Evolutionary conservation across 306 rosid genomes (phyloP).

Genomic region (Vigna angularis): DNA sequence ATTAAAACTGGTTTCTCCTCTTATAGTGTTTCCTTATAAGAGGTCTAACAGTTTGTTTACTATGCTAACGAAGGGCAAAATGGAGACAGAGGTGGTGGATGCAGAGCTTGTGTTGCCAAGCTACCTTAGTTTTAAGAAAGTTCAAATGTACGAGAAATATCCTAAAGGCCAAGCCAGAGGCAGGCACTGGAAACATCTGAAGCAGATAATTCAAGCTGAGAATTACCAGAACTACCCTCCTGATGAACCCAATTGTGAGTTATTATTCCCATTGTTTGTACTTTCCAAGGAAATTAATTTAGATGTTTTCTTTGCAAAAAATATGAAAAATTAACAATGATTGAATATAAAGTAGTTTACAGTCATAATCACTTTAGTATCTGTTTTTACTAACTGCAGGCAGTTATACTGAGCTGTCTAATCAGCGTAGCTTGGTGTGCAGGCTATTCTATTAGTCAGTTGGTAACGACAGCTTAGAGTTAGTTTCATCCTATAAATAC

Average conservation of each 20-base stretch:
- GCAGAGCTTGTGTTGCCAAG: slow-evolving; percentile 87
- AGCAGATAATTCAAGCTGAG: slow-evolving; percentile 95
- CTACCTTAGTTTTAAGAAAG: slow-evolving; percentile 75
- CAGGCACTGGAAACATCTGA: slow-evolving; percentile 95
- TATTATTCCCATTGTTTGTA: neutral
- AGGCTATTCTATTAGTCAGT: too few species aligned
- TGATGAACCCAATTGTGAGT: slow-evolving; percentile 82
- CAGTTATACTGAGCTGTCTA: too few species aligned
- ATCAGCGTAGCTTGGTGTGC: too few species aligned
- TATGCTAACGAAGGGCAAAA: slow-evolving; percentile 43
- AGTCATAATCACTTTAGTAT: too few species aligned
- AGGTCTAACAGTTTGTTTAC: neutral
- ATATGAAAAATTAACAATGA: neutral
- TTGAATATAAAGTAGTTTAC: too few species aligned
- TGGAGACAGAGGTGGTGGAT: slow-evolving; percentile 79
- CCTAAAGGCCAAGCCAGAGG: slow-evolving; percentile 94
- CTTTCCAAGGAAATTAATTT: neutral
- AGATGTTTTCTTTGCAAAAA: neutral
- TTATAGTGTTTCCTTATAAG: too few species aligned
- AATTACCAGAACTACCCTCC: slow-evolving; percentile 75
- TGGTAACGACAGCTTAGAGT: too few species aligned
- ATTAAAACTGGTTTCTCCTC: too few species aligned
- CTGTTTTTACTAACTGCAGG: too few species aligned
- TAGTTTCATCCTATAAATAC: too few species aligned
- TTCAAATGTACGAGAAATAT: slow-evolving; percentile 91